Evolutionary conservation across 352 stramenopile species (phyloP), one percentile per base, ranked within the genome.

Genomic region (Phytophthora hibernalis): DNA sequence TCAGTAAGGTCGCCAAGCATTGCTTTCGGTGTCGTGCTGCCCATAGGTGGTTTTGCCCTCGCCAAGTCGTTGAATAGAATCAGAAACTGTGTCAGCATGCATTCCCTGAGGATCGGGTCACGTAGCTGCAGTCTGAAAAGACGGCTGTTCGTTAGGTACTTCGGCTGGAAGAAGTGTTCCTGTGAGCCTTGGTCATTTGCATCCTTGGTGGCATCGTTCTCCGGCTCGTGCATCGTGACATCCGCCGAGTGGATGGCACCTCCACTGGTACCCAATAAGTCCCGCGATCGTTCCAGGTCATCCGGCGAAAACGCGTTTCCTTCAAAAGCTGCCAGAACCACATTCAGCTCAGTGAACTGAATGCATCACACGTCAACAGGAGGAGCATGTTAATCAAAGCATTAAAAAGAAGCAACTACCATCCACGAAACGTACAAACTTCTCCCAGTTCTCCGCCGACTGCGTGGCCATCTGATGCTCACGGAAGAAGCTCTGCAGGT

Each of bases 81-180:
- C 43, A 93, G 67, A 61, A 95, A 92, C 72, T 97, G 90, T 20
- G 86, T 94, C 49, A 97, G 58, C 79, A 98, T 94, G 69, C 91
- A 91, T 65, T 97, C 84, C 6, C 92, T 85, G 42, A 98, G 59
- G 54, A 95, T 92, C 33, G 92, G 91, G 68, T 98, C 92, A 38
- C 89, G 88, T 37, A 98, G 71, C 74, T 98, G 92, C 12, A 98
- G 83, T 31, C 89, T 84, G 48, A 98, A 95, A 1, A 98, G 81
- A 11, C 92, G 86, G 58, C 89, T 97, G 67, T 95, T 98, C 20
- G 91, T 97, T 28, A 98, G 69, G 72, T 98, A 98, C 72, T 98
- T 98, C 38, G 90, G 89, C 74, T 96, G 89, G 57, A 97, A 97
- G 62, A 96, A 98, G 44, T 92, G 84, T 30, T 93, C 86, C 16